phyloP scores from a whole-genome alignment of 306 rosid species.

The Leucaena leucocephala region DNA sequence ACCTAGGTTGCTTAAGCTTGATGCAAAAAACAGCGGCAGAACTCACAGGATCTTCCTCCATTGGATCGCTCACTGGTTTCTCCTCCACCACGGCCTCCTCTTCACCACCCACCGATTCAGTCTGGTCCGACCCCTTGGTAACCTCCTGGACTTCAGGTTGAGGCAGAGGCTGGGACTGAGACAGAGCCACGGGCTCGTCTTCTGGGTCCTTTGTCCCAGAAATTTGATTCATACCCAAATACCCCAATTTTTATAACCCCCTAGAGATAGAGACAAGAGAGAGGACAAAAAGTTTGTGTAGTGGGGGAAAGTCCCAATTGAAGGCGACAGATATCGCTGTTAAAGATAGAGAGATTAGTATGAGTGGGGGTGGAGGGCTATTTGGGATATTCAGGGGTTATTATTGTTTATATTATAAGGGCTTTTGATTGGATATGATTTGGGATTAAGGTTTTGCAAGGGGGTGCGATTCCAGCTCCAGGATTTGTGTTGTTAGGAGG shows the following conservation, averaged over 20 bases:
- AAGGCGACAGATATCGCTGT: constrained; percentile 96
- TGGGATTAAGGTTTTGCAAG: constrained; percentile 31
- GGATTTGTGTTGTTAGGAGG: constrained; percentile 9
- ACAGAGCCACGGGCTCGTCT: constrained; percentile 57
- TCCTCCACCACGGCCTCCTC: constrained; percentile 44
- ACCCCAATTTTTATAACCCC: constrained; percentile 60
- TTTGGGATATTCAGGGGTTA: constrained; percentile 45
- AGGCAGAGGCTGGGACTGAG: constrained; percentile 41
- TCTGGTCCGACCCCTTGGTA: constrained; percentile 47
- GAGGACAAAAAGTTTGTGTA: constrained; percentile 10
- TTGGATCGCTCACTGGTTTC: constrained; percentile 49
- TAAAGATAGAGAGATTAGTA: constrained; percentile 37
- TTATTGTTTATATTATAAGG: constrained; percentile 28
- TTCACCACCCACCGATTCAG: constrained; percentile 45
- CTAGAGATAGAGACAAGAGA: constrained; percentile 36
- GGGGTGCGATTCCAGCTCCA: constrained; percentile 33
- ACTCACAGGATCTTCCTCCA: constrained; percentile 66
- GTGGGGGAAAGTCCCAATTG: constrained; percentile 96
- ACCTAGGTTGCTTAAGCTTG: constrained; percentile 68
- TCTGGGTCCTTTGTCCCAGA: constrained; percentile 59
- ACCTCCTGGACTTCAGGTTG: constrained; percentile 39
- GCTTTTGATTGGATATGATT: constrained; percentile 15
- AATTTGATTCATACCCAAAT: constrained; percentile 67
- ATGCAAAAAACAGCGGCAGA: constrained; percentile 84
- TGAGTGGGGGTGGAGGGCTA: constrained; percentile 28